These are phyloP conservation scores for Dothideomycetes sp. DNA, from an alignment of 2,329 filamentous ascomycete species.

Conservation along the genomic window DNA sequence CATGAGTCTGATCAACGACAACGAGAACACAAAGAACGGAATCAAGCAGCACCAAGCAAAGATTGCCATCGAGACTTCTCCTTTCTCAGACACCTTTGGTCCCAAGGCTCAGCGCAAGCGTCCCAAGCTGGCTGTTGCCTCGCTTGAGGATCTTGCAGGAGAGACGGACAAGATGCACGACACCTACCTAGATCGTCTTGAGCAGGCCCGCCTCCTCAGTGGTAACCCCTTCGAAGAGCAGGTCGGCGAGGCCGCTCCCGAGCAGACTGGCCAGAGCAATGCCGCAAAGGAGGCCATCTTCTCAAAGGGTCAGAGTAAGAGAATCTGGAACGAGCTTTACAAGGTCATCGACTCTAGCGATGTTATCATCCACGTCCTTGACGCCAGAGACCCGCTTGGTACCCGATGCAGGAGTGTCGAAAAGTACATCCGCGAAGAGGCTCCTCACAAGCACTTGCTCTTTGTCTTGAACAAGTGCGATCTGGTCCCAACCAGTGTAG, in stretches of 20 bases:
- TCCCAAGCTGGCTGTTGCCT: slow-evolving; percentile 76
- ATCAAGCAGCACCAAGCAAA: slow-evolving; percentile 89
- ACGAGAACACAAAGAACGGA: slow-evolving; percentile 55
- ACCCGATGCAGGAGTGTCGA: slow-evolving; percentile 84
- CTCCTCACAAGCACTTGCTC: slow-evolving; percentile 89
- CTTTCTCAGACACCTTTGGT: slow-evolving; percentile 83
- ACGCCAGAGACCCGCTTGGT: slow-evolving; percentile 79
- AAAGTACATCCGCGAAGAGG: slow-evolving; percentile 87
- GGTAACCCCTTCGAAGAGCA: slow-evolving; percentile 49
- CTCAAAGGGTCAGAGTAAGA: slow-evolving; percentile 85
- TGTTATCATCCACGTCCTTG: slow-evolving; percentile 88
- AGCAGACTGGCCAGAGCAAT: slow-evolving; percentile 30
- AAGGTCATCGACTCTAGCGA: slow-evolving; percentile 94
- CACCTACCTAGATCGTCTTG: slow-evolving; percentile 66
- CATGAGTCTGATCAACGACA: slow-evolving; percentile 83
- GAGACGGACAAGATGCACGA: slow-evolving; percentile 73
- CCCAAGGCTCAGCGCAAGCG: slow-evolving; percentile 88
- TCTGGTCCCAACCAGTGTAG: slow-evolving; percentile 80
- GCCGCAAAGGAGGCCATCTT: slow-evolving; percentile 62
- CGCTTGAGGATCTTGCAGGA: slow-evolving; percentile 69
- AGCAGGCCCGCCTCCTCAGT: slow-evolving; percentile 66
- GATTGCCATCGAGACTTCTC: slow-evolving; percentile 78
- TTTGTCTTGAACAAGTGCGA: slow-evolving; percentile 90
- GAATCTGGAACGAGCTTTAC: slow-evolving; percentile 90
- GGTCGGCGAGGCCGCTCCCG: slow-evolving; percentile 11